A percentile compares a stretch with the other conserved stretches of the same genome.
phyloP scores from a whole-genome alignment of 169 alveolate species.

The Babesia bovis region DNA sequence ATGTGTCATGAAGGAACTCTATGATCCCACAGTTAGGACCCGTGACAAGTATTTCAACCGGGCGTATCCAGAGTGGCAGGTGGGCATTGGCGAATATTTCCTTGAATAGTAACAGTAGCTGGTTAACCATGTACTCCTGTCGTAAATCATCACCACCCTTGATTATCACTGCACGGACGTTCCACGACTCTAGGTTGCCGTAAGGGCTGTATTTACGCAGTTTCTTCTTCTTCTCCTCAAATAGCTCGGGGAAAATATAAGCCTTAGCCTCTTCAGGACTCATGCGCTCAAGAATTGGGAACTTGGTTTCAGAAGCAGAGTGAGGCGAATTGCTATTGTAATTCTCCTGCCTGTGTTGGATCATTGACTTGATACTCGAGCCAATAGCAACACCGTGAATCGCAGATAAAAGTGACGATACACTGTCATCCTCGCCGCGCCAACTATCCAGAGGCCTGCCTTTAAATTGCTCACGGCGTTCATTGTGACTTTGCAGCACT shows the following conservation, averaged over 20 bases:
- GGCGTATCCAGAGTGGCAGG: slow-evolving; percentile 88
- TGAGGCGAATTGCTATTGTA: background rate
- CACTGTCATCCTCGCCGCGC: slow-evolving; percentile 7
- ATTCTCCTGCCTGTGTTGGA: background rate
- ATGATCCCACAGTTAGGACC: slow-evolving; percentile 92
- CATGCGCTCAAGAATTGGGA: slow-evolving; percentile 58
- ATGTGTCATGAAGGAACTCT: slow-evolving; percentile 76
- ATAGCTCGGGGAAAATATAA: slow-evolving; percentile 75
- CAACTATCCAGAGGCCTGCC: slow-evolving; percentile 14
- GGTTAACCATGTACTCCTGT: slow-evolving; percentile 94
- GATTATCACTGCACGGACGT: slow-evolving; percentile 84
- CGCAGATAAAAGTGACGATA: slow-evolving; percentile 28
- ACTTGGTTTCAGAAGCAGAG: slow-evolving; percentile 17
- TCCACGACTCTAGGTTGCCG: slow-evolving; percentile 85
- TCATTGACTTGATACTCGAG: background rate
- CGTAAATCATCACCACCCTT: slow-evolving; percentile 96
- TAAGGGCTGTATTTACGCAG: slow-evolving; percentile 80
- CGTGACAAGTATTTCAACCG: slow-evolving; percentile 92
- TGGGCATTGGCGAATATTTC: slow-evolving; percentile 85
- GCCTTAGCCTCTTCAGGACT: slow-evolving; percentile 58
- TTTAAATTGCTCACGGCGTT: slow-evolving; percentile 5
- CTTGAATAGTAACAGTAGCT: slow-evolving; percentile 87
- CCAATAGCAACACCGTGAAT: slow-evolving; percentile 35
- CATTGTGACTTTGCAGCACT: slow-evolving; percentile 49
- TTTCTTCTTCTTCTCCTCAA: slow-evolving; percentile 78